Conservation (phyloP, 805 yeast species). For the Candida piceae region DNA sequence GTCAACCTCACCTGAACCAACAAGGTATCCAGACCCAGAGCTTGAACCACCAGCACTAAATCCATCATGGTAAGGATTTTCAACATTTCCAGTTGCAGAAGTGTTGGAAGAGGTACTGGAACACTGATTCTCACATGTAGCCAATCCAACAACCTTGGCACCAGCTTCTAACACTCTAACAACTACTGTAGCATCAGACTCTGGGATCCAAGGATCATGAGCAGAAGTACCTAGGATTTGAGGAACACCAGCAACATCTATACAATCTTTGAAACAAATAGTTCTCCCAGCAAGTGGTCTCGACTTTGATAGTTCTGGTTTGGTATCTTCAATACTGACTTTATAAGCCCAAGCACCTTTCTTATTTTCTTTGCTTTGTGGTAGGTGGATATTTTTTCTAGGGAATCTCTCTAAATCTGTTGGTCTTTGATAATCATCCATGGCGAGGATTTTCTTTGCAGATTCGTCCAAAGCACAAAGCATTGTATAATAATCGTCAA, state of each 20-base stretch:
- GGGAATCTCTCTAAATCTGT: slow-evolving; percentile 31
- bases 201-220: slow-evolving; percentile 29
- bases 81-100: slow-evolving; percentile 36
- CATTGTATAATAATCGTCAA: slow-evolving; percentile 22
- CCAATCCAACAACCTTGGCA: slow-evolving; percentile 29
- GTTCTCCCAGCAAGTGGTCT: slow-evolving; percentile 24
- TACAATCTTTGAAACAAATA: slow-evolving; percentile 32
- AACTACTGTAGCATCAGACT: slow-evolving; percentile 33
- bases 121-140: slow-evolving; percentile 35
- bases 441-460: slow-evolving; percentile 20
- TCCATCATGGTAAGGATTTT: slow-evolving; percentile 38
- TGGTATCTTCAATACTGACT: slow-evolving; percentile 24
- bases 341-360: slow-evolving; percentile 31
- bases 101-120: slow-evolving; percentile 26
- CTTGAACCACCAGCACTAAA: slow-evolving; percentile 41
- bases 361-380: slow-evolving; percentile 19
- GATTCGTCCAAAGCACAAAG: slow-evolving; percentile 27
- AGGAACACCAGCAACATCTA: slow-evolving; percentile 32
- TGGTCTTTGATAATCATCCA: slow-evolving; percentile 29
- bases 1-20: slow-evolving; percentile 42
- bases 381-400: slow-evolving; percentile 24
- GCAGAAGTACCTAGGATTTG: slow-evolving; percentile 33
- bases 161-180: slow-evolving; percentile 33
- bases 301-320: slow-evolving; percentile 28
- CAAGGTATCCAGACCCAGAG: slow-evolving; percentile 40